A percentile compares a stretch with the other conserved stretches of the same genome.
Conservation (phyloP, 495 filamentous ascomycete species). For the Annulohypoxylon stygium region DNA sequence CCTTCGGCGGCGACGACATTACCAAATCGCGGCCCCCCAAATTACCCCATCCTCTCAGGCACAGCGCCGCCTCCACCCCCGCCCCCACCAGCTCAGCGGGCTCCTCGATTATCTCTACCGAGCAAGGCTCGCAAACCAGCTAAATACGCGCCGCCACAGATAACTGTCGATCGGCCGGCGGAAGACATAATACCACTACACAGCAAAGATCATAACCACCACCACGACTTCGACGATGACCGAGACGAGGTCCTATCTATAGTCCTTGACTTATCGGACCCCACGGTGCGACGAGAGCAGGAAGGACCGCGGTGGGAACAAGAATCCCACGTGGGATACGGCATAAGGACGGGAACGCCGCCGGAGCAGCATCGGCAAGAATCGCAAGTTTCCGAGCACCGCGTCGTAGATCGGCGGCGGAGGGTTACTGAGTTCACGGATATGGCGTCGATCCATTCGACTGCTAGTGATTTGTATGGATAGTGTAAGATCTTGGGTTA, state of each 20-base stretch:
- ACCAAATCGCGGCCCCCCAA: conserved; percentile 6
- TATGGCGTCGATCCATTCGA: conserved; percentile 11
- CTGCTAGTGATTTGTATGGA: conserved; percentile 7
- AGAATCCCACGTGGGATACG: conserved; percentile 29
- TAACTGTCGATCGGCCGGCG: background rate
- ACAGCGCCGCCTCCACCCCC: conserved; percentile 10
- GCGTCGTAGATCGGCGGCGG: conserved; percentile 26
- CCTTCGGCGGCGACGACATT: background rate
- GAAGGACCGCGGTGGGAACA: conserved; percentile 28
- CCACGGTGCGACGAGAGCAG: background rate
- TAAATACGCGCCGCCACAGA: conserved; percentile 23
- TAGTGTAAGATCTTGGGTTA: background rate
- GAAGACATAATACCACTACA: background rate
- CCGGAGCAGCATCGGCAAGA: conserved; percentile 15
- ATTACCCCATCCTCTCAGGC: background rate
- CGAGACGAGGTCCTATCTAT: conserved; percentile 32
- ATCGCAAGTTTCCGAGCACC: conserved; percentile 7
- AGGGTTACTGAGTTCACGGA: conserved; percentile 33
- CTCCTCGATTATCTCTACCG: conserved; percentile 24
- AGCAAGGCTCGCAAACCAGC: conserved; percentile 22
- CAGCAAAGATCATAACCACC: conserved; percentile 8
- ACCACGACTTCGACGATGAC: conserved; percentile 14
- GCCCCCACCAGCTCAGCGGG: background rate
- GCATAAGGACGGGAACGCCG: conserved; percentile 23
- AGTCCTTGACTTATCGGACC: conserved; percentile 17